These are phyloP conservation scores for Scedosporium boydii DNA, from an alignment of 2,329 filamentous ascomycete species.

Conservation along the genomic window DNA sequence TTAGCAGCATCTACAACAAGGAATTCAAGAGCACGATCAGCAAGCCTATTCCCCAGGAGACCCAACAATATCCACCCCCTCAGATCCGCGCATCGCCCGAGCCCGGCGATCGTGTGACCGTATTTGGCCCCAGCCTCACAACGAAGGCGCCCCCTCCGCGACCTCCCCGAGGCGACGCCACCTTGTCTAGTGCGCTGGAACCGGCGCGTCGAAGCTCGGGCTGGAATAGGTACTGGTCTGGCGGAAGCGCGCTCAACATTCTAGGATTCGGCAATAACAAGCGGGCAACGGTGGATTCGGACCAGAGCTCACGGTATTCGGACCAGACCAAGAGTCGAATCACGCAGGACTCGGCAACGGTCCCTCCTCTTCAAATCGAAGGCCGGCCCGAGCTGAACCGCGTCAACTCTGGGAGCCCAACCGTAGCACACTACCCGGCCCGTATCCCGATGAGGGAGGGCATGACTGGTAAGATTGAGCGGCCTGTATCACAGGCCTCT, in stretches of 20 bases:
- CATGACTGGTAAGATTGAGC: constrained; percentile 52
- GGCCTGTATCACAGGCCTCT: constrained; percentile 40
- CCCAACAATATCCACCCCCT: neutral
- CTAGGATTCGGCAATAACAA: constrained; percentile 46
- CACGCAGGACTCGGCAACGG: constrained; percentile 58
- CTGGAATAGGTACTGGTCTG: constrained; percentile 72
- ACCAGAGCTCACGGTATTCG: constrained; percentile 48
- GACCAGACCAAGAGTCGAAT: constrained; percentile 28
- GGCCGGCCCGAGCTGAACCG: constrained; percentile 53
- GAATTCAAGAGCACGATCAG: constrained; percentile 54
- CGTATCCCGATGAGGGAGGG: constrained; percentile 44
- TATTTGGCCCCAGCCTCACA: constrained; percentile 5
- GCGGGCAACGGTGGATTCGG: constrained; percentile 43
- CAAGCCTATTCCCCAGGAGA: constrained; percentile 45
- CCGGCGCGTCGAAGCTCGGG: constrained; percentile 53
- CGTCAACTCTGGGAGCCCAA: constrained; percentile 61
- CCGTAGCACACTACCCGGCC: constrained; percentile 49
- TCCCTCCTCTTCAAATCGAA: constrained; percentile 60
- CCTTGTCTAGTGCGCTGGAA: constrained; percentile 23
- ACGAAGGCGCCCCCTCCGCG: neutral
- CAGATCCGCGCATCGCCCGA: neutral
- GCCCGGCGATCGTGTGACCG: constrained; percentile 2
- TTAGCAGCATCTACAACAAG: constrained; percentile 49
- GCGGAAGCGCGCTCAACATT: constrained; percentile 58
- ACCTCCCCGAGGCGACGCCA: constrained; percentile 12